A percentile compares a stretch with the other conserved stretches of the same genome.
These are phyloP conservation scores for Lentinula detonsa DNA, from an alignment of 768 basidiomycete genomes.

Conservation along the genomic window DNA sequence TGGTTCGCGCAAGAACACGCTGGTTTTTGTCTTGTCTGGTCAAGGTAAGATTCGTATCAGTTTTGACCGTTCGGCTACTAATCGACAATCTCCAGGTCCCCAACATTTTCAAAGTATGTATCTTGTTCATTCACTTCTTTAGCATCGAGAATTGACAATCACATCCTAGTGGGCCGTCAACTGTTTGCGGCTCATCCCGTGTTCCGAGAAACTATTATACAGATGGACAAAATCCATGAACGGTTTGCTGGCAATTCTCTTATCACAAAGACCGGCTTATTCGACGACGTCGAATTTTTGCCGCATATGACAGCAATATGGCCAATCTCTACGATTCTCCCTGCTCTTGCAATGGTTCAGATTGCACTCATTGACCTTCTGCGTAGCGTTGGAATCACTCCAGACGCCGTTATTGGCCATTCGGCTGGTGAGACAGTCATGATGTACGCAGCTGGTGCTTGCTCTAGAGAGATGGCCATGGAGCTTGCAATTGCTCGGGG, in stretches of 20 bases:
- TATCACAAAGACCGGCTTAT: conserved; percentile 30
- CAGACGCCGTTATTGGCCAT: conserved; percentile 36
- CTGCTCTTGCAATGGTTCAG: conserved; percentile 37
- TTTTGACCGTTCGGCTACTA: too few relatives aligned
- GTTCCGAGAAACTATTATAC: conserved; percentile 31
- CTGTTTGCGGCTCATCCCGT: conserved; percentile 24
- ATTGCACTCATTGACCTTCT: conserved; percentile 39
- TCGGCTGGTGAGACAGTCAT: conserved; percentile 42
- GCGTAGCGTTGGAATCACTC: conserved; percentile 24
- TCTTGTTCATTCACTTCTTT: not conserved
- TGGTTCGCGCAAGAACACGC: conserved; percentile 15
- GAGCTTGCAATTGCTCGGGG: conserved; percentile 39
- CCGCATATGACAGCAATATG: conserved; percentile 17
- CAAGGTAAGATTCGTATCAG: conserved; percentile 15
- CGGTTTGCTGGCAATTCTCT: conserved; percentile 26
- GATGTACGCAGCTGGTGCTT: conserved; percentile 21
- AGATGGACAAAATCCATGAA: conserved; percentile 28
- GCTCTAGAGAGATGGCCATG: conserved; percentile 30
- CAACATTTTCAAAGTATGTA: conserved; percentile 32
- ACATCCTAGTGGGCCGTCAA: conserved; percentile 28
- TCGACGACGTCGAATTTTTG: conserved; percentile 13
- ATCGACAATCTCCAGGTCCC: conserved; percentile 11
- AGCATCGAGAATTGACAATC: not conserved
- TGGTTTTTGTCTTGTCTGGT: conserved; percentile 34
- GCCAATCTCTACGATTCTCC: conserved; percentile 32